These are phyloP conservation scores for Ganoderma resinaceum DNA, from an alignment of 1,284 basidiomycete species.

Conservation along the genomic window DNA sequence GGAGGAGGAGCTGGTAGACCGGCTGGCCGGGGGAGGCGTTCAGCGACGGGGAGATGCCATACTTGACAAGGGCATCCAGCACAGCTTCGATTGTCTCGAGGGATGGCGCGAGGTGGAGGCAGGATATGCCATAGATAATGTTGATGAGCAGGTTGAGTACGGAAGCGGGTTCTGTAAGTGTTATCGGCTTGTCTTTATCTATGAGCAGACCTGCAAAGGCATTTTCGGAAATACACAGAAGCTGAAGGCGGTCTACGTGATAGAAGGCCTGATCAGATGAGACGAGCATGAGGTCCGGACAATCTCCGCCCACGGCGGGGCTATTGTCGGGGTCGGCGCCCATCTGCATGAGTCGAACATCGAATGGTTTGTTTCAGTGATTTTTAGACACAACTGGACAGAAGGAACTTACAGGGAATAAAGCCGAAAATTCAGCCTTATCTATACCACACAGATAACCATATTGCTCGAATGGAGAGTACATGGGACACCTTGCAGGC, in stretches of 20 bases:
- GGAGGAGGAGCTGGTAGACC: slow-evolving; percentile 38
- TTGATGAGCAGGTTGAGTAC: slow-evolving; percentile 45
- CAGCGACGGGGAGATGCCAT: slow-evolving; percentile 35
- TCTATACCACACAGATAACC: too few species aligned
- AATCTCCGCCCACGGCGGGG: neutral
- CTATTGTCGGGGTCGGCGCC: neutral
- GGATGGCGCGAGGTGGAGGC: slow-evolving; percentile 35
- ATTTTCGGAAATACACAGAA: slow-evolving; percentile 4
- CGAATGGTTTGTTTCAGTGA: neutral
- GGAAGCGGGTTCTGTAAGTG: slow-evolving; percentile 29
- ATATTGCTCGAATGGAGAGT: too few species aligned
- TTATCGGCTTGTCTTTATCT: neutral
- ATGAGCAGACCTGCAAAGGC: slow-evolving; percentile 3
- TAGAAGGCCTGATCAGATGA: neutral
- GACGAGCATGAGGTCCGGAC: neutral
- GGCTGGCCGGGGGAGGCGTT: slow-evolving; percentile 32
- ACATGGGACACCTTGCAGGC: too few species aligned
- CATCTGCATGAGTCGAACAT: neutral
- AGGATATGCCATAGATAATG: slow-evolving; percentile 41
- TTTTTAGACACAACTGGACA: neutral
- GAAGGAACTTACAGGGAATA: neutral
- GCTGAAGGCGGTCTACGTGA: neutral
- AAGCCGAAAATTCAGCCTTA: too few species aligned
- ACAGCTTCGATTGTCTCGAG: slow-evolving; percentile 35
- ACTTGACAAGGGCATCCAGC: slow-evolving; percentile 35